Conservation (phyloP, 2,329 filamentous ascomycete genomes). For the Ustilaginoidea virens region DNA sequence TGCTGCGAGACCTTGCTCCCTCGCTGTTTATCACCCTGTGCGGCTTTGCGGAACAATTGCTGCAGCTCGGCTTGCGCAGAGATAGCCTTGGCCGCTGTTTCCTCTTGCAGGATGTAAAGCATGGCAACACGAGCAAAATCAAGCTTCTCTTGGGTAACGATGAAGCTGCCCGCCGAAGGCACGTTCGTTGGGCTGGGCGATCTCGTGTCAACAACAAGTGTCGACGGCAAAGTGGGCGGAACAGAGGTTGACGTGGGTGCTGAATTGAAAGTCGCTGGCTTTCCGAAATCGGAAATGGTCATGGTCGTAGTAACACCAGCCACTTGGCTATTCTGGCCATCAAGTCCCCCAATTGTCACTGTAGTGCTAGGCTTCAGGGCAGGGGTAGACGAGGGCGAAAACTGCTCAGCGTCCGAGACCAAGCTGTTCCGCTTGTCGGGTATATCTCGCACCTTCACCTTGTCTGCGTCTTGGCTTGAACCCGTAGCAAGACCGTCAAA, state of each 20-base stretch:
- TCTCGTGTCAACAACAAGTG: conserved; percentile 1
- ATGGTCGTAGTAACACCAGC: too few relatives aligned
- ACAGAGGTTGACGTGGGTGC: neutral
- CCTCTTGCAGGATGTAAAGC: conserved; percentile 44
- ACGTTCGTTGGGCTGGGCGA: neutral
- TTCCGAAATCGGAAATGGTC: too few relatives aligned
- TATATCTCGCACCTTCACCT: conserved; percentile 1
- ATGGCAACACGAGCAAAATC: conserved; percentile 51
- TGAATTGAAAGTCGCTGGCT: too few relatives aligned
- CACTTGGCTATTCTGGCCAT: too few relatives aligned
- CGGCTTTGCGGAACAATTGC: conserved; percentile 32
- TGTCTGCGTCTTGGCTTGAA: conserved; percentile 6
- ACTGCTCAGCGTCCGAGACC: conserved; percentile 1
- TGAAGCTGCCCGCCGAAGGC: conserved; percentile 12
- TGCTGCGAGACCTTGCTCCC: conserved; percentile 19
- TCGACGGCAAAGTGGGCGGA: neutral
- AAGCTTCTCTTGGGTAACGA: conserved; percentile 36
- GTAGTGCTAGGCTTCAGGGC: conserved; percentile 3
- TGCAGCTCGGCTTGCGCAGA: conserved; percentile 39
- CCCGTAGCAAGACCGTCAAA: conserved; percentile 47
- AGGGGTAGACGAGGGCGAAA: conserved; percentile 4
- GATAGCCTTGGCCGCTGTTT: conserved; percentile 32
- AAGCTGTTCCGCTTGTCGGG: neutral
- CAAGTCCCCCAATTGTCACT: too few relatives aligned
- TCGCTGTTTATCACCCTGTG: conserved; percentile 12